Conservation (phyloP, 371 early-diverging fungal genomes). For the Batrachochytrium dendrobatidis region DNA sequence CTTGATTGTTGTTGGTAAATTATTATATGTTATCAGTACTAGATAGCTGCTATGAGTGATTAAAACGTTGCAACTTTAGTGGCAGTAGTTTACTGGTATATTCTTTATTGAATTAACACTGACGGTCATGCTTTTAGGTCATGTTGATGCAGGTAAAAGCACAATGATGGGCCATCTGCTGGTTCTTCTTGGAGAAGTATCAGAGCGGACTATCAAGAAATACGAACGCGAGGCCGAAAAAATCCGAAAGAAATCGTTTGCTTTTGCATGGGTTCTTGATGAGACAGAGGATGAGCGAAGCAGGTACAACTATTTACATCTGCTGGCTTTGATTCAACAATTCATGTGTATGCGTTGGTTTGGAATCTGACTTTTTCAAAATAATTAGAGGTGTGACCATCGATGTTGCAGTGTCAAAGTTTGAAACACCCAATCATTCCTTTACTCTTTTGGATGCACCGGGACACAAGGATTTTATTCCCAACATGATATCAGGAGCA, state of each 20-base stretch:
- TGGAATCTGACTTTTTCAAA: not conserved
- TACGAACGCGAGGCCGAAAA: conserved; percentile 90
- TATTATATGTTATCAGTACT: not conserved
- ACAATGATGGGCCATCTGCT: conserved; percentile 97
- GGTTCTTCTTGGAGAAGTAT: conserved; percentile 80
- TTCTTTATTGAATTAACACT: not conserved
- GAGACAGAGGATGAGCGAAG: conserved; percentile 86
- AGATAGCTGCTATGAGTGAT: not conserved
- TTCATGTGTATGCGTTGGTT: not conserved
- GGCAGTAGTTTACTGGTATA: not conserved
- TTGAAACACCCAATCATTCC: conserved; percentile 70
- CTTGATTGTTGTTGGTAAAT: not conserved
- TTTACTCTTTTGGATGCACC: conserved; percentile 95
- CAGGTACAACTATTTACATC: conserved; percentile 34
- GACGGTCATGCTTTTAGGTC: conserved; percentile 50
- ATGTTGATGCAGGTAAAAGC: conserved; percentile 98
- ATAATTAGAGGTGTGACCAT: conserved; percentile 86
- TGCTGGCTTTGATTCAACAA: not conserved
- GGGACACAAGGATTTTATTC: conserved; percentile 98
- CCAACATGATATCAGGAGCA: conserved; percentile 99
- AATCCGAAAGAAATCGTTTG: conserved; percentile 87
- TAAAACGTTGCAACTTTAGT: not conserved
- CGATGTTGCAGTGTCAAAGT: conserved; percentile 86
- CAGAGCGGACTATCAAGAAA: conserved; percentile 80
- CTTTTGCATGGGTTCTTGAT: conserved; percentile 94